Percentiles rank a stretch among this genome's conserved stretches.
These are phyloP conservation scores for Phytophthora tentaculata DNA, from an alignment of 352 stramenopile species.

Conservation along the genomic window DNA sequence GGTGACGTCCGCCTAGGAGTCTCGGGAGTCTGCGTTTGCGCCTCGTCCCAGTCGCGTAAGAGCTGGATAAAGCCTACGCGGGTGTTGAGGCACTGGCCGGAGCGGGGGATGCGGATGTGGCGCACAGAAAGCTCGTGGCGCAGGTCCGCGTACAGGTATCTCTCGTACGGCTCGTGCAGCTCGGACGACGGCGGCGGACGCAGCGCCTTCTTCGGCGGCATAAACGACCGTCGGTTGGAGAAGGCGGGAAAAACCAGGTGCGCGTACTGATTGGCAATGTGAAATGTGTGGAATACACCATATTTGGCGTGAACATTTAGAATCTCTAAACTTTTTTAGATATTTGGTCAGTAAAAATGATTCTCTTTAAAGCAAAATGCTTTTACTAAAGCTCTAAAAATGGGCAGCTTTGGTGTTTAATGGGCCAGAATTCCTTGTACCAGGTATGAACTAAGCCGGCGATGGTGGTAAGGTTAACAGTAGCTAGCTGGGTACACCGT, in stretches of 20 bases:
- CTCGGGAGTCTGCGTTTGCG: constrained; percentile 4
- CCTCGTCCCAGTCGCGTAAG: constrained; percentile 45
- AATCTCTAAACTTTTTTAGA: too few species aligned
- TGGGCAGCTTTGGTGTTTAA: too few species aligned
- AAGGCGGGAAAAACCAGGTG: constrained; percentile 13
- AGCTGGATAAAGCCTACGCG: constrained; percentile 36
- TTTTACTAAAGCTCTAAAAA: too few species aligned
- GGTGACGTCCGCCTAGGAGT: constrained; percentile 2
- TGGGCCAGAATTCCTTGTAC: too few species aligned
- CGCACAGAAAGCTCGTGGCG: constrained; percentile 43
- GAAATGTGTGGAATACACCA: constrained; percentile 6
- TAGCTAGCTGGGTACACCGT: too few species aligned
- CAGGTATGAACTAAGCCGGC: too few species aligned
- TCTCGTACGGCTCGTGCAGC: constrained; percentile 55
- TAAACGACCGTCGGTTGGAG: constrained; percentile 9
- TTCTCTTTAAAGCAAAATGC: too few species aligned
- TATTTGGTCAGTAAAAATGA: too few species aligned
- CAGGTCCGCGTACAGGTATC: constrained; percentile 39
- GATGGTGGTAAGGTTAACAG: too few species aligned
- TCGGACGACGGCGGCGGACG: constrained; percentile 6
- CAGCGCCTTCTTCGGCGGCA: constrained; percentile 20
- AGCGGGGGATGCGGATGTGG: constrained; percentile 24
- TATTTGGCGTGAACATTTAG: too few species aligned
- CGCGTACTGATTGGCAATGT: constrained; percentile 5
- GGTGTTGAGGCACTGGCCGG: constrained; percentile 19